phyloP scores from a whole-genome alignment of 2,329 filamentous ascomycete genomes.

The Alternaria sp. region DNA sequence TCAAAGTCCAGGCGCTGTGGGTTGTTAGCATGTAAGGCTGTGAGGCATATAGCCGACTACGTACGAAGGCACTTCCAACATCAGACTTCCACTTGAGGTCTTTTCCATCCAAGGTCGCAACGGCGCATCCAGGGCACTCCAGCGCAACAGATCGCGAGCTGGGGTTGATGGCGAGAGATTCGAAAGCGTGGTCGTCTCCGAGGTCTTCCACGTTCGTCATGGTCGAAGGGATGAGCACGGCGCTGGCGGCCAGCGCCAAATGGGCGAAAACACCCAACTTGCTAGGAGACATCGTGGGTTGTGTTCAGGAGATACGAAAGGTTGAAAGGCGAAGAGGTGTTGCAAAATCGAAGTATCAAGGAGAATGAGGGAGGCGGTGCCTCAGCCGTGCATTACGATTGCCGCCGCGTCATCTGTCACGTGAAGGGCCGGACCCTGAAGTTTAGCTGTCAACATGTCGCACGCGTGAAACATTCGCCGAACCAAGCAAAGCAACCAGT shows the following conservation, averaged over 20 bases:
- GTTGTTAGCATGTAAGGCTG: slow-evolving; percentile 24
- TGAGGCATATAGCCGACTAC: slow-evolving; percentile 11
- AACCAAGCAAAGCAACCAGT: neutral
- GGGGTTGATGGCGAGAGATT: slow-evolving; percentile 41
- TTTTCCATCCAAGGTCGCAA: slow-evolving; percentile 32
- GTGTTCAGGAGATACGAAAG: slow-evolving; percentile 18
- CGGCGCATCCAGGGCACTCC: slow-evolving; percentile 44
- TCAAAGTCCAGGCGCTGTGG: slow-evolving; percentile 48
- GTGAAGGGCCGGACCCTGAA: slow-evolving; percentile 12
- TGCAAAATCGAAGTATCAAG: slow-evolving; percentile 19
- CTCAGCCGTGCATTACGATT: slow-evolving; percentile 13
- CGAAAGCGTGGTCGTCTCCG: slow-evolving; percentile 39
- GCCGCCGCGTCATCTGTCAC: slow-evolving; percentile 18
- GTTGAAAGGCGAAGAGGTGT: slow-evolving; percentile 14
- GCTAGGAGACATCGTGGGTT: slow-evolving; percentile 37
- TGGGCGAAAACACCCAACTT: slow-evolving; percentile 42
- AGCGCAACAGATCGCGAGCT: slow-evolving; percentile 41
- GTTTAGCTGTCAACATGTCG: slow-evolving; percentile 10
- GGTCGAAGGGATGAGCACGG: slow-evolving; percentile 44
- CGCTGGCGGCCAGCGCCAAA: slow-evolving; percentile 47
- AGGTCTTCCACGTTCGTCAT: slow-evolving; percentile 33
- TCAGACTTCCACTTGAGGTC: slow-evolving; percentile 37
- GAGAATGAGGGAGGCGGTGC: slow-evolving; percentile 17
- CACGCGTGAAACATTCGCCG: slow-evolving; percentile 14
- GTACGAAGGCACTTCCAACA: slow-evolving; percentile 45